Base-by-base conservation (phyloP, 2,329 filamentous ascomycete species). In the Aurifilum marmelostoma region DNA sequence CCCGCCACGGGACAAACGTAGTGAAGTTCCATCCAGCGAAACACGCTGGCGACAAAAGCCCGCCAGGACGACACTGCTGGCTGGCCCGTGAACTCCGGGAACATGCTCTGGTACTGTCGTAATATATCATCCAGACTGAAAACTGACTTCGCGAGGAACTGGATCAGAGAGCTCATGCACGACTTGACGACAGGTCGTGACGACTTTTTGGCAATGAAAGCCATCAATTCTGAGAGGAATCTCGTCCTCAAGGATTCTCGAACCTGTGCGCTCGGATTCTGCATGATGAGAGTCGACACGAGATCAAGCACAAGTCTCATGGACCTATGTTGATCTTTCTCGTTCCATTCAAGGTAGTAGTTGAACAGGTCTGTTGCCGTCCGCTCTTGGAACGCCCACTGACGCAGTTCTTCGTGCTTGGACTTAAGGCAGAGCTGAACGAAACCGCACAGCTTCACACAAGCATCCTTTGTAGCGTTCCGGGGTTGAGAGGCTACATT, bases 131-230 rank as follows among this genome's bases (percentile, higher is more conserved):
- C 75, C 67, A 85, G 74, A 73, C 80, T 80, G 34, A 91, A 78
- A 16, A 89, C 81, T 2, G 82, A 80, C 76, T 91, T 93, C 62
- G 83, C 80, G 3, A 93, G 75, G 68, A 93, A 86, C 74, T 89
- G 85, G 62, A 91, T 88, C 50, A 93, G 80, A 21, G 86, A 86
- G 74, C 90, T 89, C 71, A 93, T 85, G 8, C 89, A 87, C 47
- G 91, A 91, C 76, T 93, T 93, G 54, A 89, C 88, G 65, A 90
- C 83, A 12, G 89, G 85, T 72, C 87, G 89, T 21, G 88, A 83
- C 43, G 88, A 88, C 70, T 87, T 83, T 68, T 87, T 84, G 29
- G 85, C 83, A 56, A 92, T 84, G 18, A 90, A 87, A 1, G 86
- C 84, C 21, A 91, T 75, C 8, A 89, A 82, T 6, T 80, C 84